A percentile compares a stretch with the other conserved stretches of the same genome.
Evolutionary conservation across 2,329 filamentous ascomycete genomes (phyloP).

Genomic region (Metarhizium brunneum): DNA sequence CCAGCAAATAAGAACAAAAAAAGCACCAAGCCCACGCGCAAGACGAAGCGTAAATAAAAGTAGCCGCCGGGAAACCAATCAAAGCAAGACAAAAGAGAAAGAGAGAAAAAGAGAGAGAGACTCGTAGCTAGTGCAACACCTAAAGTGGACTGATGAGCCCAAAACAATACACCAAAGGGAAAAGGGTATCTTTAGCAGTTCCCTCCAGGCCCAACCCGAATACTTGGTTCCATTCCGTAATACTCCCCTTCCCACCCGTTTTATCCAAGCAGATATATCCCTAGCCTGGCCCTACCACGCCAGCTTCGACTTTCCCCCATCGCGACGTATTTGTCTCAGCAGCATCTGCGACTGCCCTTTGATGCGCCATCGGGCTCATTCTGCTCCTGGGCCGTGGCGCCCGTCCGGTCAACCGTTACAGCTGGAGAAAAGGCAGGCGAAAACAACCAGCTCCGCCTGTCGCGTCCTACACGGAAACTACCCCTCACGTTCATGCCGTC

Average conservation of each 20-base stretch:
- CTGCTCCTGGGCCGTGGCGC: conserved; percentile 18
- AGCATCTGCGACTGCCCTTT: conserved; percentile 20
- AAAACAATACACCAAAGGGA: not conserved
- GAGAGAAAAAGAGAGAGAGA: too few relatives aligned
- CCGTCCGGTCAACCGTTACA: conserved; percentile 36
- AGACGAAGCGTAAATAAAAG: not conserved
- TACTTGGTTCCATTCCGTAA: not conserved
- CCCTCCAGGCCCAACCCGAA: not conserved
- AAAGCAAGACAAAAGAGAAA: too few relatives aligned
- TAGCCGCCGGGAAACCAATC: not conserved
- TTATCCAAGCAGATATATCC: not conserved
- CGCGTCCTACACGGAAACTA: conserved; percentile 49
- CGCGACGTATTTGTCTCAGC: conserved; percentile 11
- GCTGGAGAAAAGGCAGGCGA: conserved; percentile 43
- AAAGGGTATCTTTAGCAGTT: not conserved
- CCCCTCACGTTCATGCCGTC: conserved; percentile 35
- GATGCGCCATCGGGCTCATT: conserved; percentile 9
- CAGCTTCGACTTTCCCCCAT: not conserved
- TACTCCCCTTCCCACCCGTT: not conserved
- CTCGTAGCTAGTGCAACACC: not conserved
- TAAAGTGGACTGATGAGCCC: not conserved
- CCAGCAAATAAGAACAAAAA: not conserved
- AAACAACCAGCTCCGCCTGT: conserved; percentile 51
- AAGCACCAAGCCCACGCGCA: not conserved
- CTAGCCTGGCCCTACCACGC: not conserved